These are phyloP conservation scores for Ophiorrhiza pumila DNA, from an alignment of 257 asterid species.

Conservation along the genomic window DNA sequence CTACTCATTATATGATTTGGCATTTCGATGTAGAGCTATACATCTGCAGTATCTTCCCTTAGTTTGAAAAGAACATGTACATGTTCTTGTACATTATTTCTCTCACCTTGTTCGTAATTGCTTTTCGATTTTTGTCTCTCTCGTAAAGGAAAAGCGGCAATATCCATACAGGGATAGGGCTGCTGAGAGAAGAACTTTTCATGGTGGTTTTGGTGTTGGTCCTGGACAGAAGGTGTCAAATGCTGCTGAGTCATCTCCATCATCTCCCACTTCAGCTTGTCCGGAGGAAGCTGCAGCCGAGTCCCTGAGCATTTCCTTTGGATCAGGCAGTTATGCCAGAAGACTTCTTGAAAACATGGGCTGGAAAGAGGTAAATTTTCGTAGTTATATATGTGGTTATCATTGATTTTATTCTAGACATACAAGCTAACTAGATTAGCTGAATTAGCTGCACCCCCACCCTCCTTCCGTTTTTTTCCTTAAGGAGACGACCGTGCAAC, in stretches of 20 bases:
- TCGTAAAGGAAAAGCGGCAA: constrained; percentile 1
- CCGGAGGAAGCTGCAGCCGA: constrained; percentile 74
- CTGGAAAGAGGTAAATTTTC: constrained; percentile 83
- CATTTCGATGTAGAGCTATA: background rate
- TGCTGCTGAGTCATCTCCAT: constrained; percentile 40
- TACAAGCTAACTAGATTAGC: background rate
- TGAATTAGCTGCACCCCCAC: no score
- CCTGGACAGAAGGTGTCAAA: constrained; percentile 67
- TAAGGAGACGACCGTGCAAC: no score
- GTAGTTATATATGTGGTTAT: background rate
- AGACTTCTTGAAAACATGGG: constrained; percentile 87
- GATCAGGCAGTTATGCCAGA: constrained; percentile 85
- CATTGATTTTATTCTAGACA: background rate
- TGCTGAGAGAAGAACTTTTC: constrained; percentile 91
- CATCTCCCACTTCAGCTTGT: constrained; percentile 37
- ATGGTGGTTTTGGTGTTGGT: constrained; percentile 89
- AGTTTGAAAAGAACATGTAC: background rate
- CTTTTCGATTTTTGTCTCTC: background rate
- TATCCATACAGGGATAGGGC: constrained; percentile 80
- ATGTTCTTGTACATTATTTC: background rate
- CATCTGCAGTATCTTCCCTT: background rate
- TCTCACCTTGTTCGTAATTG: background rate
- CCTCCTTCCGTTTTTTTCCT: no score
- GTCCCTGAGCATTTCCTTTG: constrained; percentile 68
- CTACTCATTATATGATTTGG: background rate